phyloP scores from a whole-genome alignment of 2,329 filamentous ascomycete genomes.

The Fusarium sp. region DNA sequence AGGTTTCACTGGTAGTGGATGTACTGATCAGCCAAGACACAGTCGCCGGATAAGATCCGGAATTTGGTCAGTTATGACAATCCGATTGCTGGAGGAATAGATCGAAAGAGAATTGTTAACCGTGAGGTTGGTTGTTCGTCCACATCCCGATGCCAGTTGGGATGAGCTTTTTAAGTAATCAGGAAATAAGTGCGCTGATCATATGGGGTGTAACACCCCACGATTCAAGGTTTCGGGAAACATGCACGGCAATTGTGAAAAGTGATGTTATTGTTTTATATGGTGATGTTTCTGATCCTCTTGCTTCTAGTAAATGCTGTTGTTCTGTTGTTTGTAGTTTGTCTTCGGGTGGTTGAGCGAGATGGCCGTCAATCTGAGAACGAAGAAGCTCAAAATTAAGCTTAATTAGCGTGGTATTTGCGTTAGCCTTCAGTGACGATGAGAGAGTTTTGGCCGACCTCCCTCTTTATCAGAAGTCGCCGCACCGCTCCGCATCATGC shows the following conservation, averaged over 20 bases:
- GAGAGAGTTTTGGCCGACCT: not conserved
- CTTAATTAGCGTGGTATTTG: slow-evolving; percentile 12
- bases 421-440: no score
- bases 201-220: slow-evolving; percentile 21
- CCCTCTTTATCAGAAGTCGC: no score
- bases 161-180: slow-evolving; percentile 1
- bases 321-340: not conserved
- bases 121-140: not conserved
- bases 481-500: no score
- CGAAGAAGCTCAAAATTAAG: slow-evolving; percentile 31
- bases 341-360: not conserved
- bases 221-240: slow-evolving; percentile 15
- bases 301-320: not conserved
- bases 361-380: not conserved
- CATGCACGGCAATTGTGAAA: slow-evolving; percentile 27
- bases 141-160: slow-evolving; percentile 27
- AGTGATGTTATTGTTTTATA: not conserved
- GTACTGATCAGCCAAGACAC: slow-evolving; percentile 13
- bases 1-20: slow-evolving; percentile 17
- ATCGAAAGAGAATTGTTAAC: not conserved
- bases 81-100: not conserved
- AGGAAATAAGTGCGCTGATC: slow-evolving; percentile 22
- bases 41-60: not conserved
- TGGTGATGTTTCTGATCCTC: not conserved
- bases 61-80: not conserved